Base-by-base conservation (phyloP, 768 basidiomycete species). In the Tricholoma furcatifolium region DNA sequence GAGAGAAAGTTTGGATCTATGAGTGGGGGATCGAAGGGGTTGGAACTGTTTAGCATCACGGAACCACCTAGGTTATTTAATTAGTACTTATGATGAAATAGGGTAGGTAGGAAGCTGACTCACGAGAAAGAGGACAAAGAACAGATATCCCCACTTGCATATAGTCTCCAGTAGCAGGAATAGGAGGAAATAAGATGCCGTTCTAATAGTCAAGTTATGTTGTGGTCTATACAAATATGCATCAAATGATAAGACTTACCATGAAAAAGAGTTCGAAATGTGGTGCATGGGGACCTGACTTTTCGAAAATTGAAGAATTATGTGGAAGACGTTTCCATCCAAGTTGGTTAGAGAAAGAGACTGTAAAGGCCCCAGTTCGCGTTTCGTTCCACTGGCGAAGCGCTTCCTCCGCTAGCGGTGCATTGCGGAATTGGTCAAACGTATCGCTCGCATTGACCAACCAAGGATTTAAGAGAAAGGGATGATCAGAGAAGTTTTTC, bases 1-100 rank as follows among this genome's bases (percentile, higher is more conserved):
- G 51, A 53, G 23, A 76, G 70, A 20, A 51, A 45, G 34, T 40
- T 47, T 1, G 77, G 76, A 58, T 81, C 70, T 63, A 82, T 57
- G 7, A 65, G 36, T 1, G 79, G 78, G 21, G 63, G 40, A 42
- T 65, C 66, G 62, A 78, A 78, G 11, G 74, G 65, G 55, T 69
- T 61, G 21, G 62, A 70, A 15, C 74, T 72, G 42, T 65, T 73
- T 55, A 77, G 34, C 1, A 55, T 59, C 10, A 67, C 20, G 15
- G 51, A 48, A 6, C 65, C 65, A 34, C 65, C 64, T 65, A 43
- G 31, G 23, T 4, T 5, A 32, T 20, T 11, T 18, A n/a, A 21
- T 40, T 24, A 21, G 40, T 41, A n/a, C n/a, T 18, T 10, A 23
- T 15, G 6, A 4, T n/a, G 9, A 42, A 21, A 6, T 4, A 4